Evolutionary conservation across 176 grass and related monocot species (phyloP).

Genomic region (Miscanthus lutarioriparius): DNA sequence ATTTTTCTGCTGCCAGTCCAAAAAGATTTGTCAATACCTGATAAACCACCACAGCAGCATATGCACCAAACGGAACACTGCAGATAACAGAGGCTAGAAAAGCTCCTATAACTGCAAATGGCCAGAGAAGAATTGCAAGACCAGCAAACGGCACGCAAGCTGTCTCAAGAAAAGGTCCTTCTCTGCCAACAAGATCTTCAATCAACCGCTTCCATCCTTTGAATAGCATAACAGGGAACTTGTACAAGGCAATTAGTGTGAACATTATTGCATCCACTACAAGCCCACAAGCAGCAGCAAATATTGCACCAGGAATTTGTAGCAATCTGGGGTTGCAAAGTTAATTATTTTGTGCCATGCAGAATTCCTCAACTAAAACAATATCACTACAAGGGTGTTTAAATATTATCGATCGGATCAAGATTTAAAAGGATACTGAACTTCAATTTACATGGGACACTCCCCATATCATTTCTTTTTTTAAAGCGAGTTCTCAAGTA

Average conservation of each 20-base stretch:
- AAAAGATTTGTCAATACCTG: constrained; percentile 51
- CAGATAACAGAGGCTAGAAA: constrained; percentile 65
- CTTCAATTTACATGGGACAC: not conserved
- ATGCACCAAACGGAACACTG: constrained; percentile 77
- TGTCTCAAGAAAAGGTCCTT: constrained; percentile 93
- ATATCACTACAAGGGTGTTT: not conserved
- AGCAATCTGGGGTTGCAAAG: constrained; percentile 54
- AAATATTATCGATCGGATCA: not conserved
- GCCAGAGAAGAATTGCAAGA: constrained; percentile 94
- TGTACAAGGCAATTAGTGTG: constrained; percentile 66
- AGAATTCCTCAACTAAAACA: constrained; percentile 6
- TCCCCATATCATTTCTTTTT: not conserved
- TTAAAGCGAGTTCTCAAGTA: not conserved
- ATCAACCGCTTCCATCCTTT: constrained; percentile 94
- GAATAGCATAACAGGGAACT: constrained; percentile 91
- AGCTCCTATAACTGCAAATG: constrained; percentile 82
- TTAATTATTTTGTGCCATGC: constrained; percentile 28
- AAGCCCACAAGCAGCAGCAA: constrained; percentile 58
- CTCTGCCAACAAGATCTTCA: constrained; percentile 82
- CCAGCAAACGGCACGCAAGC: constrained; percentile 92
- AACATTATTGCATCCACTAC: constrained; percentile 68
- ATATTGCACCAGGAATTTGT: constrained; percentile 65
- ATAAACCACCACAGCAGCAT: constrained; percentile 84
- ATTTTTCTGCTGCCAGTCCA: not conserved
- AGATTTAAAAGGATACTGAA: not conserved